phyloP scores from a whole-genome alignment of 2,329 filamentous ascomycete genomes.

The Stagonosporopsis rhizophila region DNA sequence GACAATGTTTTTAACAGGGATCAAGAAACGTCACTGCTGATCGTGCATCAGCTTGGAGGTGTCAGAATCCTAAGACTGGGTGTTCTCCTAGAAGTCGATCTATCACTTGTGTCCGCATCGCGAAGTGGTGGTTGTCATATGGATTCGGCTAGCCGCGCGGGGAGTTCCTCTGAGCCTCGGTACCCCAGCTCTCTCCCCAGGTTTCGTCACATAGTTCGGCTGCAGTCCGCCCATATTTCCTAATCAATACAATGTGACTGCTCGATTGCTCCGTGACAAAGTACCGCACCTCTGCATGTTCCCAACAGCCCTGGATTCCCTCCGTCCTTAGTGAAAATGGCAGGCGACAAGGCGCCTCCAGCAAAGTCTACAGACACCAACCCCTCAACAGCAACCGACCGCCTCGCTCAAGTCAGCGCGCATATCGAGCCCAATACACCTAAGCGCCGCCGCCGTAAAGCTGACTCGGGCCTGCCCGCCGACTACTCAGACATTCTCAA shows the following conservation, averaged over 20 bases:
- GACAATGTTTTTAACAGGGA: not conserved
- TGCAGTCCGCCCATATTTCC: not conserved
- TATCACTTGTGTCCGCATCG: not conserved
- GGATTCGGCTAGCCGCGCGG: constrained; percentile 29
- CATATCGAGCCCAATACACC: constrained; percentile 51
- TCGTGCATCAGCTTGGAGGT: not conserved
- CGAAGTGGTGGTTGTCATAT: not conserved
- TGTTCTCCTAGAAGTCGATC: not conserved
- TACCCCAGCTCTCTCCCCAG: constrained; percentile 27
- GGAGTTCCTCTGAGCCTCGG: constrained; percentile 37
- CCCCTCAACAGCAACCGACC: constrained; percentile 47
- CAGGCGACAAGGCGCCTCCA: constrained; percentile 28
- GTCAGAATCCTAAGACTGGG: not conserved
- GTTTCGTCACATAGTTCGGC: not conserved
- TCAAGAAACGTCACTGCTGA: not conserved
- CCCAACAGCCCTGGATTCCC: not conserved
- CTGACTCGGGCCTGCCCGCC: constrained; percentile 58
- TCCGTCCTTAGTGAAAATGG: constrained; percentile 19
- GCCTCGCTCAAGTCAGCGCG: constrained; percentile 58
- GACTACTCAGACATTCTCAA: constrained; percentile 68
- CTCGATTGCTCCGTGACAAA: constrained; percentile 15
- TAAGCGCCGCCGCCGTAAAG: constrained; percentile 47
- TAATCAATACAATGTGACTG: constrained; percentile 29
- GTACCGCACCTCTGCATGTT: constrained; percentile 12
- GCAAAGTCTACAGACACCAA: constrained; percentile 16